Evolutionary conservation across 805 yeast species (phyloP).

Genomic region (Teunomyces gatunensis): DNA sequence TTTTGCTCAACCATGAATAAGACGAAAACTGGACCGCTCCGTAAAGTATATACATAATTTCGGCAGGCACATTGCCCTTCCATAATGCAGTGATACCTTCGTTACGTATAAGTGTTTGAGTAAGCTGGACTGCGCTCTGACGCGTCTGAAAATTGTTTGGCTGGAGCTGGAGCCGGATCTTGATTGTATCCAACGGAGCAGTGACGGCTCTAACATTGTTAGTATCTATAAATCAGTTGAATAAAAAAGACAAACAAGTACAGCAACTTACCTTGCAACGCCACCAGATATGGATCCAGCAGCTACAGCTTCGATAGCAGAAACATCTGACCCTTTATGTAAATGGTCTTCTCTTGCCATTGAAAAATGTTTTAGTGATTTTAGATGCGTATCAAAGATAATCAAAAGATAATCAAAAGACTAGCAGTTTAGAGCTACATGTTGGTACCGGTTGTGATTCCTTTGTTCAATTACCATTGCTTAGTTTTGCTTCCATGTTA

Average conservation of each 20-base stretch:
- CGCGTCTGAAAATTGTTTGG: slow-evolving; percentile 17
- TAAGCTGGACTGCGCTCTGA: slow-evolving; percentile 19
- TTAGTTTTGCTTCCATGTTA: neutral
- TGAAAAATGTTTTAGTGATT: neutral
- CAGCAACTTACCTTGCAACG: slow-evolving; percentile 35
- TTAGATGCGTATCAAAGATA: no score
- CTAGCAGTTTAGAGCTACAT: no score
- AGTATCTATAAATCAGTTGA: slow-evolving; percentile 11
- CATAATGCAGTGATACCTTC: slow-evolving; percentile 83
- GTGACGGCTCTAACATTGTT: slow-evolving; percentile 47
- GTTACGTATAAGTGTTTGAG: slow-evolving; percentile 43
- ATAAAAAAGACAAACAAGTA: no score
- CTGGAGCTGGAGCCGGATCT: slow-evolving; percentile 71
- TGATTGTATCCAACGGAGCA: slow-evolving; percentile 79
- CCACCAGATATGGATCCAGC: slow-evolving; percentile 77
- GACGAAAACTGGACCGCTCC: slow-evolving; percentile 84
- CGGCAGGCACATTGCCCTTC: slow-evolving; percentile 96
- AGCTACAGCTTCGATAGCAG: slow-evolving; percentile 50
- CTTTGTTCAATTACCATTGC: neutral
- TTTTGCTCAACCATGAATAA: slow-evolving; percentile 53
- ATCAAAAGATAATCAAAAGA: neutral
- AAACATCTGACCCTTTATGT: slow-evolving; percentile 49
- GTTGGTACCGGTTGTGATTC: no score
- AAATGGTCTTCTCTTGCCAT: slow-evolving; percentile 39
- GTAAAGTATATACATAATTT: slow-evolving; percentile 75